These are phyloP conservation scores for Cyberlindnera mrakii DNA, from an alignment of 805 yeast species.

Conservation along the genomic window DNA sequence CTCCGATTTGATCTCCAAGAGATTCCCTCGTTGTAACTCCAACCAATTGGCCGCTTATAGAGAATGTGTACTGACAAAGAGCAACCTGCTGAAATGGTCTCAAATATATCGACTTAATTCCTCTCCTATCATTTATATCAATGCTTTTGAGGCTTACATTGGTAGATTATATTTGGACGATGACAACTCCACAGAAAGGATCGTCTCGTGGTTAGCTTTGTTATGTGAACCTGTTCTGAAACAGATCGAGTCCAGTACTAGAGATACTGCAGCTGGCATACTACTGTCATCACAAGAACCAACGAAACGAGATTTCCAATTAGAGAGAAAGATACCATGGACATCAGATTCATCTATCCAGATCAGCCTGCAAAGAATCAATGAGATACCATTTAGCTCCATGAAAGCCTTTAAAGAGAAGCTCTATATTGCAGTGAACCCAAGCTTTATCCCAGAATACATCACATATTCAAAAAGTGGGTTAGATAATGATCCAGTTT, in stretches of 20 bases:
- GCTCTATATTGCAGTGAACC: constrained; percentile 58
- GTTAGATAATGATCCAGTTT: constrained; percentile 31
- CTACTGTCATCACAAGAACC: too few relatives aligned
- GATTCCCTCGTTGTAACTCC: neutral
- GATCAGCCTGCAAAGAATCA: neutral
- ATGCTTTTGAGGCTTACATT: constrained; percentile 62
- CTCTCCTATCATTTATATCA: neutral
- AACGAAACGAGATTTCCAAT: too few relatives aligned
- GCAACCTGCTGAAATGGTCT: constrained; percentile 1
- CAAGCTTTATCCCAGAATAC: constrained; percentile 48
- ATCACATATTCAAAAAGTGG: constrained; percentile 34
- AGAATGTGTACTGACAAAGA: neutral
- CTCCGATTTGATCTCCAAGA: neutral
- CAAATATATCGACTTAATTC: constrained; percentile 20
- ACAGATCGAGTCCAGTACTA: too few relatives aligned
- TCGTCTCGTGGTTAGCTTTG: constrained; percentile 46
- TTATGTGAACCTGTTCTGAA: constrained; percentile 25
- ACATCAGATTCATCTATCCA: too few relatives aligned
- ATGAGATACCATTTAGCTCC: constrained; percentile 31
- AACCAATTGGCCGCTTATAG: neutral
- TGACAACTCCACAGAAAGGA: constrained; percentile 33
- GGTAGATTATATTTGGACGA: constrained; percentile 69
- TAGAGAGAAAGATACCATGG: too few relatives aligned
- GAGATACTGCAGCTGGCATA: too few relatives aligned
- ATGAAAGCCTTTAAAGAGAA: constrained; percentile 51